phyloP scores from a whole-genome alignment of 1,284 basidiomycete genomes.

The Ganoderma lingzhi region DNA sequence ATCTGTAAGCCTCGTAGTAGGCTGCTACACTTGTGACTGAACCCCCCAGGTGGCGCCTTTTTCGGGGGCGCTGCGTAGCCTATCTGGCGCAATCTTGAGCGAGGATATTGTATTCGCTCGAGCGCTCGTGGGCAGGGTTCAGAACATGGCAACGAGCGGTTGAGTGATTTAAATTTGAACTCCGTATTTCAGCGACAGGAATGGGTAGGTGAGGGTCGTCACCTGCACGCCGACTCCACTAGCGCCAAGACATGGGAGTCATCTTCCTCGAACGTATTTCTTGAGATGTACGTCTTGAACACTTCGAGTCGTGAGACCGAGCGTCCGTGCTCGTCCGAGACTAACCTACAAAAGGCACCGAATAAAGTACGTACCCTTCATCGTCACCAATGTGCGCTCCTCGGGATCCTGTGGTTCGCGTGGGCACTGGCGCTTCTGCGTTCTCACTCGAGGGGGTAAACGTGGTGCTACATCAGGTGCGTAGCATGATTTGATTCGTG shows the following conservation, averaged over 20 bases:
- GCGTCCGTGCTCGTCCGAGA: neutral
- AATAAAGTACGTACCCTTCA: neutral
- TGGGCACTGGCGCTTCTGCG: neutral
- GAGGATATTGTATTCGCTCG: neutral
- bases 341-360: neutral
- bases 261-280: neutral
- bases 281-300: neutral
- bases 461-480: neutral
- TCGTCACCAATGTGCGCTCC: neutral
- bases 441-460: neutral
- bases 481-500: neutral
- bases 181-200: no score
- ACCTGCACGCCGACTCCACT: no score
- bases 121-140: no score
- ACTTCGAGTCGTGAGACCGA: neutral
- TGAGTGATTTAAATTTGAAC: no score
- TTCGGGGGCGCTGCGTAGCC: no score
- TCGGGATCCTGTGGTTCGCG: neutral
- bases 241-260: neutral
- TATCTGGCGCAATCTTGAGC: no score
- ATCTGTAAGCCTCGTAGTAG: neutral
- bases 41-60: neutral
- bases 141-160: no score
- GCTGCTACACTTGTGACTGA: neutral
- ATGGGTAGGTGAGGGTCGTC: neutral